Evolutionary conservation across 139 green algal species (phyloP), one percentile per base, ranked within the genome.

Genomic region (Ettlia oleoabundans): DNA sequence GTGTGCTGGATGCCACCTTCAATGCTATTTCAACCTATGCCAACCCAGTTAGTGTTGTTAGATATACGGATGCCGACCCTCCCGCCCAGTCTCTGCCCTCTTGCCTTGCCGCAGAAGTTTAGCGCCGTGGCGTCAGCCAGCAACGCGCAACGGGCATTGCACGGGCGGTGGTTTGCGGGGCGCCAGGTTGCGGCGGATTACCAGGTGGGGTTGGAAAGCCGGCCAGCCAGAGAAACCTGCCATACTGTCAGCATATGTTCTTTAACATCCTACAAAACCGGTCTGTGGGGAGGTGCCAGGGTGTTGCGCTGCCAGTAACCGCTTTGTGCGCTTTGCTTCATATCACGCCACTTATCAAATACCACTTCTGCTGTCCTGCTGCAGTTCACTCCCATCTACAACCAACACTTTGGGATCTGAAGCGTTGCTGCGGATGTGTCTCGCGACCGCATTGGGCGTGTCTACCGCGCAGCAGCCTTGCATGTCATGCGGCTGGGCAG

Each of bases 121-220:
- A 77, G 22, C 1, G 77, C 52, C 3, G 33, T 85, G 37, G 69
- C 92, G 40, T 87, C 83, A 13, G 93, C 95, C 2, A 73, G 90
- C 35, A 88, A 91, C 5, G 95, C 95, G 3, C 90, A 94, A 81
- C 79, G 86, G 7, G 86, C 93, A 9, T 88, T 99, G n/a, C 89
- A 99, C 77, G 93, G 92, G 4, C 89, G 96, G 32, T 98, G 92
- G 91, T 98, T 96, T 89, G 91, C 91, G 37, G 92, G 93, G 9
- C 86, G 90, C 40, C 91, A 95, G 82, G 92, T 99, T 21, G 80
- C 88, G 21, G 92, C 90, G 8, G 94, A 96, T n/a, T 99, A 93
- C 80, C 95, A 98, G 88, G 96, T 98, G 10, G 7, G 69, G 2
- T 18, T 24, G 15, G 66, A 4, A 21, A 1, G 10, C 13, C 21